Evolutionary conservation across 768 basidiomycete species (phyloP).

Genomic region (Russula emetica): DNA sequence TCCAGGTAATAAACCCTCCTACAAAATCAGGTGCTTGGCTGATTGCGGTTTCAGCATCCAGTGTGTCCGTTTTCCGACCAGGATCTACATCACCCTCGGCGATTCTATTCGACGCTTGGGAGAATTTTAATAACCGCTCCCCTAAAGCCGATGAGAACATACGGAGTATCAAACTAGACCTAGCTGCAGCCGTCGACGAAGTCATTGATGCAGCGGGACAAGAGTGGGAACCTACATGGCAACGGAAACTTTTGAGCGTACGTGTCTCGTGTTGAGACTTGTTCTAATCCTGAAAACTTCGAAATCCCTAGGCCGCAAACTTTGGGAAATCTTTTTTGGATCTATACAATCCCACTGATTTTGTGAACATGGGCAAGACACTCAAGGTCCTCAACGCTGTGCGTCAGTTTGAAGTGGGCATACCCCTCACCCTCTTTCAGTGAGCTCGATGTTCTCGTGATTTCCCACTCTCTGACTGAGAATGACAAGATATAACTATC

Average conservation of each 20-base stretch:
- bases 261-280: constrained; percentile 26
- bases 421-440: constrained; percentile 91
- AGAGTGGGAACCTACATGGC: constrained; percentile 91
- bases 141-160: constrained; percentile 94
- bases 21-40: constrained; percentile 10
- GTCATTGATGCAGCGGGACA: constrained; percentile 91
- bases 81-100: constrained; percentile 91
- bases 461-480: constrained; percentile 1
- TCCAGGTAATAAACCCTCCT: constrained; percentile 49
- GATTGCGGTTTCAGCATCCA: constrained; percentile 50
- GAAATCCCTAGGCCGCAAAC: constrained; percentile 74
- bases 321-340: constrained; percentile 94
- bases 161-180: constrained; percentile 78
- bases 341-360: constrained; percentile 86
- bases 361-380: constrained; percentile 87
- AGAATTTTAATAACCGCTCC: constrained; percentile 75
- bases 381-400: constrained; percentile 94
- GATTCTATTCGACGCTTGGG: constrained; percentile 89
- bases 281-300: constrained; percentile 2
- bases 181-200: constrained; percentile 82
- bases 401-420: constrained; percentile 85
- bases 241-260: constrained; percentile 79
- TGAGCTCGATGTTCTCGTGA: constrained; percentile 38
- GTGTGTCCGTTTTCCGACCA: constrained; percentile 81
- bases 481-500: constrained; percentile 64